Conservation (phyloP, 2,329 filamentous ascomycete species). For the Sarocladium oryzae region DNA sequence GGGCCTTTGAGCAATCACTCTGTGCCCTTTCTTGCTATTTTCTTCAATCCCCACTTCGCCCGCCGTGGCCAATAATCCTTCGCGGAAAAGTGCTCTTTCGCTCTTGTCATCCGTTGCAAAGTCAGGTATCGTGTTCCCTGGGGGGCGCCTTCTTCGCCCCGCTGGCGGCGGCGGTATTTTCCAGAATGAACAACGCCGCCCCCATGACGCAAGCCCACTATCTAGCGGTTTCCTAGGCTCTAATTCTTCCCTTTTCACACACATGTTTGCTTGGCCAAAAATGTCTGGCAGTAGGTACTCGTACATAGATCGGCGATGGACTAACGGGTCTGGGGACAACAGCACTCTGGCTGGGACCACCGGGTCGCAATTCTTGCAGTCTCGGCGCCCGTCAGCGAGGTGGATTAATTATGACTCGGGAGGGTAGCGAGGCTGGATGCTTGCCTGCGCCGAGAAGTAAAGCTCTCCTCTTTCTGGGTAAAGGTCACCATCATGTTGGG, state of each 20-base stretch:
- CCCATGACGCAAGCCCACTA: conserved; percentile 1
- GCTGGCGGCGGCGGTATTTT: neutral
- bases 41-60: neutral
- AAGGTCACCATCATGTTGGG: neutral
- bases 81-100: neutral
- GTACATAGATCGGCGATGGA: conserved; percentile 2
- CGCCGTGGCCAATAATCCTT: neutral
- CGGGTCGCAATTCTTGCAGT: neutral
- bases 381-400: neutral
- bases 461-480: neutral
- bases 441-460: neutral
- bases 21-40: neutral
- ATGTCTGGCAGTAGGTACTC: too few relatives aligned
- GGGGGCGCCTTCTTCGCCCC: neutral
- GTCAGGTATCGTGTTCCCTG: neutral
- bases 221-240: neutral
- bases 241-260: too few relatives aligned
- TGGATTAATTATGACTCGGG: neutral
- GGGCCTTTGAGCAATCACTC: neutral
- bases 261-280: too few relatives aligned
- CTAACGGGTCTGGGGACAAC: neutral
- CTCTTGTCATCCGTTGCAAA: neutral
- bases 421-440: neutral
- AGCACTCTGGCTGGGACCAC: neutral
- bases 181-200: neutral